Conservation (phyloP, 2,329 filamentous ascomycete genomes). For the Bimuria novae-zelandiae region DNA sequence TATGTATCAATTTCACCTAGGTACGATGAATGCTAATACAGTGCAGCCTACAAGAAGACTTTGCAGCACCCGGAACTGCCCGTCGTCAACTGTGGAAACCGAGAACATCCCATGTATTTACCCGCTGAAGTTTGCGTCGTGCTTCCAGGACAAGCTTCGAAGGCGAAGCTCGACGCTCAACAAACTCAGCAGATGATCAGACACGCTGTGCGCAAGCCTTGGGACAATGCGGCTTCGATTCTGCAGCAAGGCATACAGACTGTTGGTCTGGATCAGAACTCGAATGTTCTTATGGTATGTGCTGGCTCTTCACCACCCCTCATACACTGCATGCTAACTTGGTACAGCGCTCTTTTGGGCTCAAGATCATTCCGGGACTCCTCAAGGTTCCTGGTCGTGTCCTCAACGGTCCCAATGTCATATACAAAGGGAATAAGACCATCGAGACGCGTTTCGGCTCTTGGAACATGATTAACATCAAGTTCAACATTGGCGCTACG, state of each 20-base stretch:
- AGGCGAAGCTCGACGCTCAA: conserved; percentile 21
- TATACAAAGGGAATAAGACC: conserved; percentile 53
- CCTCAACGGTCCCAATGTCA: conserved; percentile 62
- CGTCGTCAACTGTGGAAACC: conserved; percentile 29
- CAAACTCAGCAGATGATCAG: conserved; percentile 36
- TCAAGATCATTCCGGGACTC: conserved; percentile 63
- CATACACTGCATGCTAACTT: background rate
- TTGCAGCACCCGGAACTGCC: conserved; percentile 21
- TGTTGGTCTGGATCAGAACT: conserved; percentile 19
- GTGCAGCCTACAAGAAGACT: conserved; percentile 17
- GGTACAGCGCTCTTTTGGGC: conserved; percentile 57
- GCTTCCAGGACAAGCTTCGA: conserved; percentile 27
- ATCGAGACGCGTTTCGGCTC: conserved; percentile 54
- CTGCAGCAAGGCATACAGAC: conserved; percentile 15
- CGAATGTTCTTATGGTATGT: conserved; percentile 23
- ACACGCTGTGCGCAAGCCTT: conserved; percentile 31
- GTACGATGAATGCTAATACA: no score
- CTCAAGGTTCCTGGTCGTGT: conserved; percentile 73
- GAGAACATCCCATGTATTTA: conserved; percentile 30
- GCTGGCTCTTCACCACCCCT: background rate
- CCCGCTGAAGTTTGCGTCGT: conserved; percentile 32
- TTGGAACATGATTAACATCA: conserved; percentile 55
- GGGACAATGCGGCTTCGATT: conserved; percentile 28
- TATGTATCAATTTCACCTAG: conserved; percentile 3
- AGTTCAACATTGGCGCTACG: conserved; percentile 17